These are phyloP conservation scores for Saccharomyces eubayanus DNA, from an alignment of 805 yeast genomes.

Conservation along the genomic window DNA sequence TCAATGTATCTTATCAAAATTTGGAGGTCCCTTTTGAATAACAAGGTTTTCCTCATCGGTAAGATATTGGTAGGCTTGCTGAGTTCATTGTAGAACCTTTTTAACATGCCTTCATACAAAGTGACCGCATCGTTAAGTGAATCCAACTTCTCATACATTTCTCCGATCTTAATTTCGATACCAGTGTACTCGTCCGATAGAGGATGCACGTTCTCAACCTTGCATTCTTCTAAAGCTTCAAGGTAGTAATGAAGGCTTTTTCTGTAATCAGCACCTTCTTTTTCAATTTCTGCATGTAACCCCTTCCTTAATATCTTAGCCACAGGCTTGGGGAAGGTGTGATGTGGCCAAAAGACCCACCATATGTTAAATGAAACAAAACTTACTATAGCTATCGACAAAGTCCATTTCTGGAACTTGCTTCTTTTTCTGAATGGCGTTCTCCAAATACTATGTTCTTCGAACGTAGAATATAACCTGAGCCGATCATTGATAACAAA, in stretches of 20 bases:
- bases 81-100: slow-evolving; percentile 44
- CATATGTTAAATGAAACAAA: slow-evolving; percentile 24
- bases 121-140: slow-evolving; percentile 52
- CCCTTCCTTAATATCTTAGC: slow-evolving; percentile 67
- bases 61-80: slow-evolving; percentile 28
- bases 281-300: slow-evolving; percentile 70
- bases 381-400: slow-evolving; percentile 20
- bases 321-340: slow-evolving; percentile 59
- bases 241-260: slow-evolving; percentile 62
- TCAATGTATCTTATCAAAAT: slow-evolving; percentile 55
- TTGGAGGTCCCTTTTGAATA: slow-evolving; percentile 59
- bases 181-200: slow-evolving; percentile 78
- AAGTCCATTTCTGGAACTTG: slow-evolving; percentile 8
- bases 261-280: slow-evolving; percentile 42
- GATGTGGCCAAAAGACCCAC: slow-evolving; percentile 55
- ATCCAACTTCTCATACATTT: slow-evolving; percentile 69
- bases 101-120: slow-evolving; percentile 55
- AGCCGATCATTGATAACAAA: background rate
- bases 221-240: slow-evolving; percentile 61
- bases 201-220: slow-evolving; percentile 41
- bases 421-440: slow-evolving; percentile 4
- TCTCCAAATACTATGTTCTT: background rate
- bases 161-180: slow-evolving; percentile 72
- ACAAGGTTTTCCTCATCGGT: slow-evolving; percentile 31
- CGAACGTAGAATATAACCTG: background rate